Evolutionary conservation across 176 grass and related monocot species (phyloP), one percentile per base, ranked within the genome.

Genomic region (Alopecurus myosuroides): DNA sequence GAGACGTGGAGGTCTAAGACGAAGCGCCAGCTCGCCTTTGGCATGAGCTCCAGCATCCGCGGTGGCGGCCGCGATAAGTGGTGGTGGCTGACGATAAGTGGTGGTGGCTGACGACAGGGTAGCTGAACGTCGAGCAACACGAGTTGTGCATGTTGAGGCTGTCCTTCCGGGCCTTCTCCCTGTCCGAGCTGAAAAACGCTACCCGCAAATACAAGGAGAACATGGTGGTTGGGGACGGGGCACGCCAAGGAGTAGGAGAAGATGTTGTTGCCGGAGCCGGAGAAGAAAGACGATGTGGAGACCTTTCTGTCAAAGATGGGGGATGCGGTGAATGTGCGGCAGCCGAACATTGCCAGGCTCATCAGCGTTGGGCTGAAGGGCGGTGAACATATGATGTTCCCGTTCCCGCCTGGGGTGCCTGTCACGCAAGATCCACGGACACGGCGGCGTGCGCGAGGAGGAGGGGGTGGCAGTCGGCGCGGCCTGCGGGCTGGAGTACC

Each of bases 191-290:
- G 14, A 86, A 80, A 37, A 82, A 77, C 1, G 91, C 94, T 1
- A 93, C 94, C 3, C 75, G 81, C 72, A 87, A 93, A 80, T 97
- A 75, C 76, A 76, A 86, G 44, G 90, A 82, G 72, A 94, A 88
- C 63, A 22, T 94, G 15, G 88, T 98, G 70, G 92, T 90, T 0
- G 84, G 77, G 23, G 92, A 92, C 11, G 95, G 92, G 2, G n/a
- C 88, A 82, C 81, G 88, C 95, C 1, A 86, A 86, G 86, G 92
- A 94, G 31, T 98, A 98, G 13, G 87, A 93, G 56, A 98, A 95
- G 88, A 86, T 19, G 84, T 73, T 94, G 17, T 77, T 73, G 25
- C 31, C 70, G 44, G 77, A 78, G 20, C 55, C 66, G 17, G 75
- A 66, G 46, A 35, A 57, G 7, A 89, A 89, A 6, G 87, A 23